Percentiles rank a stretch among this genome's conserved stretches.
These are phyloP conservation scores for Zygnema circumcarinatum DNA, from an alignment of 139 green algal genomes.

Conservation along the genomic window DNA sequence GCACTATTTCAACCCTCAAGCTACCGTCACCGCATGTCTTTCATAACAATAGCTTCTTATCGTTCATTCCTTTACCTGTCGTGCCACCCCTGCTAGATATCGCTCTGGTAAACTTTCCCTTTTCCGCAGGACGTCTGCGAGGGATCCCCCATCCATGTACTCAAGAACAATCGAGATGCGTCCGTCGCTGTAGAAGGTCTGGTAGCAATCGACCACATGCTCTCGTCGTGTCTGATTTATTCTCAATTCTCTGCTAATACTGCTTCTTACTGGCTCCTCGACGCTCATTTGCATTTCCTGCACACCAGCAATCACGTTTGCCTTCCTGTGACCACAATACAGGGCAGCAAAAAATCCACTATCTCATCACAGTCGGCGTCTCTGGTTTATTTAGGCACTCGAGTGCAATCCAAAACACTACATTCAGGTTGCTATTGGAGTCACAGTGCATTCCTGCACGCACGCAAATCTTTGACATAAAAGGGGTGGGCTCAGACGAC, in stretches of 20 bases:
- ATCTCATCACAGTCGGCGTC: too few relatives aligned
- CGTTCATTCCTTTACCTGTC: neutral
- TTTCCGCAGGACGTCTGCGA: conserved; percentile 81
- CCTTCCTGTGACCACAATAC: conserved; percentile 18
- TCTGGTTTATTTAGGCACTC: too few relatives aligned
- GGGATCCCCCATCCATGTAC: conserved; percentile 93
- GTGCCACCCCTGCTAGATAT: conserved; percentile 67
- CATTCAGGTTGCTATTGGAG: too few relatives aligned
- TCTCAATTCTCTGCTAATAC: conserved; percentile 62
- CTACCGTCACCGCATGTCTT: too few relatives aligned
- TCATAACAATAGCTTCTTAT: too few relatives aligned
- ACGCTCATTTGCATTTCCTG: conserved; percentile 58
- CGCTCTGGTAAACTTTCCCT: conserved; percentile 77
- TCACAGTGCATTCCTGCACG: too few relatives aligned
- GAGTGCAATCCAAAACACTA: too few relatives aligned
- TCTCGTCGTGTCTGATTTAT: conserved; percentile 49
- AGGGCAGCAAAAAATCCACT: neutral
- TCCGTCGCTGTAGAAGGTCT: conserved; percentile 60
- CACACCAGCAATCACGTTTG: conserved; percentile 6
- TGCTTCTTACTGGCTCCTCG: conserved; percentile 60
- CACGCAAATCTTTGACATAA: too few relatives aligned
- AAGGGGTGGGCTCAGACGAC: too few relatives aligned
- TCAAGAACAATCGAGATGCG: conserved; percentile 90
- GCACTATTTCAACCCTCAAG: too few relatives aligned
- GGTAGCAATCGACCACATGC: conserved; percentile 51